These are phyloP conservation scores for Tricholoma matsutake DNA, from an alignment of 768 basidiomycete species.

Conservation along the genomic window DNA sequence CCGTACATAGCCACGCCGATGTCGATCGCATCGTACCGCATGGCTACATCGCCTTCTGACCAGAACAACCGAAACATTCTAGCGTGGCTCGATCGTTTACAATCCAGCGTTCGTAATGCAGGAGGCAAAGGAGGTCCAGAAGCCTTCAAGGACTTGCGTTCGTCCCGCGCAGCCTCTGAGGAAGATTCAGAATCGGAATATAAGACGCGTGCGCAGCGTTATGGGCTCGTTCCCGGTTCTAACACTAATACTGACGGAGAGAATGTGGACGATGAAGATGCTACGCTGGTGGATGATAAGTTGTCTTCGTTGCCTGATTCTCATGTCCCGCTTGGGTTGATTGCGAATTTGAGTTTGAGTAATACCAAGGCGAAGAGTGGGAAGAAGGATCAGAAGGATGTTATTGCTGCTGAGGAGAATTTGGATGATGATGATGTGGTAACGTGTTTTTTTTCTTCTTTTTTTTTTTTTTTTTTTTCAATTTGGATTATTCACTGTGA, in stretches of 20 bases:
- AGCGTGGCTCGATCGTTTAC: slow-evolving; percentile 74
- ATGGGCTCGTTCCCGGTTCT: slow-evolving; percentile 11
- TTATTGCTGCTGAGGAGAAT: slow-evolving; percentile 37
- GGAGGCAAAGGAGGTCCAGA: slow-evolving; percentile 40
- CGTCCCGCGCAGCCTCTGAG: slow-evolving; percentile 25
- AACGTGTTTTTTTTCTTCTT: slow-evolving; percentile 33
- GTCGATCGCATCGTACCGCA: slow-evolving; percentile 73
- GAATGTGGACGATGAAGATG: slow-evolving; percentile 30
- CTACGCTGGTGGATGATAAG: slow-evolving; percentile 43
- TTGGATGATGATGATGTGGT: slow-evolving; percentile 65
- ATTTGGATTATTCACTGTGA: slow-evolving; percentile 1
- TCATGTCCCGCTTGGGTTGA: slow-evolving; percentile 70
- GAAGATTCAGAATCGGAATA: slow-evolving; percentile 43
- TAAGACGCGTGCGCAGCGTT: slow-evolving; percentile 25
- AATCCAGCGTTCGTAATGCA: slow-evolving; percentile 52
- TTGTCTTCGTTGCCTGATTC: slow-evolving; percentile 59
- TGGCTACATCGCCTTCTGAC: slow-evolving; percentile 76
- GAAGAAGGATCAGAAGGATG: slow-evolving; percentile 38
- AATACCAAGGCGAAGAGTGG: slow-evolving; percentile 43
- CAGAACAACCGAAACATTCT: slow-evolving; percentile 62
- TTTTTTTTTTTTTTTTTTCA: slow-evolving; percentile 14
- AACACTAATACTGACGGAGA: slow-evolving; percentile 25
- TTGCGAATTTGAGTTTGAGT: slow-evolving; percentile 68
- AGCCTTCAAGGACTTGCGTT: slow-evolving; percentile 45
- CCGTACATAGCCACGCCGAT: slow-evolving; percentile 78